A percentile compares a stretch with the other conserved stretches of the same genome.
These are phyloP conservation scores for Rhynchospora tenuis DNA, from an alignment of 176 grass and related monocot genomes.

Conservation along the genomic window DNA sequence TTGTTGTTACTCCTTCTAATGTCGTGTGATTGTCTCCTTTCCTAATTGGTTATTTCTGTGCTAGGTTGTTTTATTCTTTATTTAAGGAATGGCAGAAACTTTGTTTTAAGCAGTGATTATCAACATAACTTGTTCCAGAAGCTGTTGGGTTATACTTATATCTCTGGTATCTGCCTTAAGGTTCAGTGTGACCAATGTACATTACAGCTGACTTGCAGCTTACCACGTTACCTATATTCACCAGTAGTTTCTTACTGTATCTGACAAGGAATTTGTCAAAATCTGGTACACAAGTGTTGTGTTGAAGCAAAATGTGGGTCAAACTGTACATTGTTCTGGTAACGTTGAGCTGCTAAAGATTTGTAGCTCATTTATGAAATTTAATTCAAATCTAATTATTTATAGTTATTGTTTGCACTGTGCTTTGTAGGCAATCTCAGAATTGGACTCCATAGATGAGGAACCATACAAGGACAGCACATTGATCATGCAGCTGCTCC, in stretches of 20 bases:
- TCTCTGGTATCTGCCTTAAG: background rate
- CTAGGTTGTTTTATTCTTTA: background rate
- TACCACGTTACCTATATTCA: background rate
- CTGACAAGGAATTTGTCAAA: background rate
- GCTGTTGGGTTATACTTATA: background rate
- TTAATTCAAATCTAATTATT: background rate
- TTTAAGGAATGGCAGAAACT: background rate
- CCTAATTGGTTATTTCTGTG: background rate
- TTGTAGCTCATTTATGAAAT: background rate
- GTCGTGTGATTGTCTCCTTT: background rate
- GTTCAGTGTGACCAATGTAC: background rate
- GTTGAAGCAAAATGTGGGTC: background rate
- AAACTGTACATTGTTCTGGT: background rate
- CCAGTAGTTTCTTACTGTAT: background rate
- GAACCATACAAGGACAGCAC: constrained; percentile 96
- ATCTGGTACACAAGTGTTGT: background rate
- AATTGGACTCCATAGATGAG: constrained; percentile 73
- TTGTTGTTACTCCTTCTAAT: background rate
- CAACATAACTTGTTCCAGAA: background rate
- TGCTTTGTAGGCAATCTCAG: constrained; percentile 58
- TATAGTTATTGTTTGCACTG: background rate
- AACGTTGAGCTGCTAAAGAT: background rate
- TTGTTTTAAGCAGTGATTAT: background rate
- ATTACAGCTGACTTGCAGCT: background rate
- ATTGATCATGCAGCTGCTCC: constrained; percentile 88